These are phyloP conservation scores for Adansonia grandidieri DNA, from an alignment of 441 rosid species.

Conservation along the genomic window DNA sequence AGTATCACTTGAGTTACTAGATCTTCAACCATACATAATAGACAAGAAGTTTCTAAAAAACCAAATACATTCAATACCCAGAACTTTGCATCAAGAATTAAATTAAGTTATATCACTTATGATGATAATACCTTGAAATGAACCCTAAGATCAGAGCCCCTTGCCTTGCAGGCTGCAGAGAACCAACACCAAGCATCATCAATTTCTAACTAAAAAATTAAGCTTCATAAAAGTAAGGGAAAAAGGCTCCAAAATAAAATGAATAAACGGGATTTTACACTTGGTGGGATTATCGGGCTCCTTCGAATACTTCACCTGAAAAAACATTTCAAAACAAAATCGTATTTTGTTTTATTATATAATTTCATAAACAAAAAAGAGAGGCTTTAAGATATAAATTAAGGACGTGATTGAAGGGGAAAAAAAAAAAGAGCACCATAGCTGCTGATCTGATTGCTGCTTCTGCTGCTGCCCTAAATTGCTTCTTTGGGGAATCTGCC, in stretches of 20 bases:
- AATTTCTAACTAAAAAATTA: neutral
- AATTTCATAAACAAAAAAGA: neutral
- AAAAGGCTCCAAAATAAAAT: neutral
- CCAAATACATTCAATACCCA: constrained; percentile 34
- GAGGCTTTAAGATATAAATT: neutral
- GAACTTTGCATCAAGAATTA: neutral
- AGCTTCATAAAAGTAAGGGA: neutral
- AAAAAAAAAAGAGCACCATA: constrained; percentile 37
- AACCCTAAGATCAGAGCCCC: constrained; percentile 74
- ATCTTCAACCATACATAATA: constrained; percentile 35
- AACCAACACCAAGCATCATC: neutral
- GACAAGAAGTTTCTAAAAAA: constrained; percentile 62
- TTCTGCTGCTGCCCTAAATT: neutral
- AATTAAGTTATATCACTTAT: neutral
- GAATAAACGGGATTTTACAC: constrained; percentile 43
- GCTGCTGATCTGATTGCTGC: constrained; percentile 30
- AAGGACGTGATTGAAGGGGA: neutral
- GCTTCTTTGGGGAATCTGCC: neutral
- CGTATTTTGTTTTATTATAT: neutral
- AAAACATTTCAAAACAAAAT: neutral
- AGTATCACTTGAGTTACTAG: neutral
- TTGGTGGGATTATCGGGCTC: constrained; percentile 73
- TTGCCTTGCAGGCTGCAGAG: constrained; percentile 71
- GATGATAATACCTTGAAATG: constrained; percentile 62
- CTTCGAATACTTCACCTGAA: constrained; percentile 75